These are phyloP conservation scores for Afroboletus lepidellus DNA, from an alignment of 1,284 basidiomycete species.

Conservation along the genomic window DNA sequence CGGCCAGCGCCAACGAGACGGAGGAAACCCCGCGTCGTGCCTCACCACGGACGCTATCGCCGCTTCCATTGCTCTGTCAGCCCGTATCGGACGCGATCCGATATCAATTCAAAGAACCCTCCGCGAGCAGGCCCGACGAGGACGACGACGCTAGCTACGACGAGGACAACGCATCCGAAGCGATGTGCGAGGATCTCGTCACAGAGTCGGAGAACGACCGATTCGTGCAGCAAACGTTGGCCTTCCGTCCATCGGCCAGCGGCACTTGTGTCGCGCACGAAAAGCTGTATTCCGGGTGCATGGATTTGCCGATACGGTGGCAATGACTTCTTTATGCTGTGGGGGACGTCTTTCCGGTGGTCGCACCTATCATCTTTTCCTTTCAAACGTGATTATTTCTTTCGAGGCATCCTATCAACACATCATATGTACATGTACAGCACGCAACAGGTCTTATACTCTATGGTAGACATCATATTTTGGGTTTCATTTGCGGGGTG, in stretches of 20 bases:
- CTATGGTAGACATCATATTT: constrained; percentile 24
- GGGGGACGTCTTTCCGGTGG: constrained; percentile 3
- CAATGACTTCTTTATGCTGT: constrained; percentile 6
- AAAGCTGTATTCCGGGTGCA: constrained; percentile 19
- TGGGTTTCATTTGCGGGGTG: not conserved
- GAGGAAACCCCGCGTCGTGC: not conserved
- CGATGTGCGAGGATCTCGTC: constrained; percentile 22
- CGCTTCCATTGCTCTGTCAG: constrained; percentile 34
- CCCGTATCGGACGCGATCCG: constrained; percentile 32
- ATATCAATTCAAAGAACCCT: constrained; percentile 27
- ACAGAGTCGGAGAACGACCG: constrained; percentile 2
- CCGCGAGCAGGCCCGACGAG: constrained; percentile 1
- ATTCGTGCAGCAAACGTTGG: constrained; percentile 20
- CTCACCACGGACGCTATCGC: constrained; percentile 22
- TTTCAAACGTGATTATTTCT: constrained; percentile 15
- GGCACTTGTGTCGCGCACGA: constrained; percentile 15
- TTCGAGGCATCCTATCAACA: constrained; percentile 22
- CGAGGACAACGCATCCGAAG: constrained; percentile 12
- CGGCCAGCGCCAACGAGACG: constrained; percentile 31
- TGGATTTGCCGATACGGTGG: constrained; percentile 25
- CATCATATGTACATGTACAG: constrained; percentile 35
- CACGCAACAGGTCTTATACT: constrained; percentile 18
- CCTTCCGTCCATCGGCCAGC: constrained; percentile 12
- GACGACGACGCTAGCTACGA: constrained; percentile 11
- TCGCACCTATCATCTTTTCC: constrained; percentile 5